Evolutionary conservation across 352 stramenopile species (phyloP).

Genomic region (Globisporangium nagaii): DNA sequence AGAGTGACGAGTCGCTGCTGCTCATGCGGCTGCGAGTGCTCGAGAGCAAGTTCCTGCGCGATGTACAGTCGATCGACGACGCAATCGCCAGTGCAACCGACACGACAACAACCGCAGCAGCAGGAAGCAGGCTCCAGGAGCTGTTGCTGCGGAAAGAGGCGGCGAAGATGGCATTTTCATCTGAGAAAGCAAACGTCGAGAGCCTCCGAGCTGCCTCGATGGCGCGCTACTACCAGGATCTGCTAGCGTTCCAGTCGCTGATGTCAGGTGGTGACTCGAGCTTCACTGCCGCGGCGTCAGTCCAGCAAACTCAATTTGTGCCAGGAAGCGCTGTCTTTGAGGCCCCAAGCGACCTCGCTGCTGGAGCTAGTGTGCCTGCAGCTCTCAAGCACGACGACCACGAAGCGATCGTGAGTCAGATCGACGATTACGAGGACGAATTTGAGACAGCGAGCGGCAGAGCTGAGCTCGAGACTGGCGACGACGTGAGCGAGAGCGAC

Average conservation of each 20-base stretch:
- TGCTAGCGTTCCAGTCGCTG: constrained; percentile 47
- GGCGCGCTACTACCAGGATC: constrained; percentile 59
- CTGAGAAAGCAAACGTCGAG: constrained; percentile 48
- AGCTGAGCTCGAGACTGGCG: background rate
- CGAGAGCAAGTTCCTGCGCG: constrained; percentile 27
- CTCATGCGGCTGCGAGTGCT: constrained; percentile 36
- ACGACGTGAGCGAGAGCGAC: background rate
- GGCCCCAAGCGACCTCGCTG: background rate
- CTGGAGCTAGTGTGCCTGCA: too few relatives aligned
- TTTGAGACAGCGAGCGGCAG: constrained; percentile 31
- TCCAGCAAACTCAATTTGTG: background rate
- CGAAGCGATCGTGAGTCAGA: background rate
- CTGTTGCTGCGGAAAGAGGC: constrained; percentile 25
- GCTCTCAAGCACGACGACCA: background rate
- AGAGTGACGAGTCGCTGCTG: constrained; percentile 49
- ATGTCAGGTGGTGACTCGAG: background rate
- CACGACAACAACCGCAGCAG: too few relatives aligned
- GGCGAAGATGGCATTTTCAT: constrained; percentile 34
- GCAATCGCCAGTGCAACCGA: background rate
- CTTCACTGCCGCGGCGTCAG: background rate
- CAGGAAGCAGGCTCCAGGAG: constrained; percentile 5
- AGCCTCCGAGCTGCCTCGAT: constrained; percentile 45
- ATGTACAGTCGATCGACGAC: constrained; percentile 20
- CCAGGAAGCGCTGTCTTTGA: background rate
- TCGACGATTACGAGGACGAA: constrained; percentile 31